Conservation (phyloP, 164 flowering plant genomes). For the Dillenia suffruticosa region DNA sequence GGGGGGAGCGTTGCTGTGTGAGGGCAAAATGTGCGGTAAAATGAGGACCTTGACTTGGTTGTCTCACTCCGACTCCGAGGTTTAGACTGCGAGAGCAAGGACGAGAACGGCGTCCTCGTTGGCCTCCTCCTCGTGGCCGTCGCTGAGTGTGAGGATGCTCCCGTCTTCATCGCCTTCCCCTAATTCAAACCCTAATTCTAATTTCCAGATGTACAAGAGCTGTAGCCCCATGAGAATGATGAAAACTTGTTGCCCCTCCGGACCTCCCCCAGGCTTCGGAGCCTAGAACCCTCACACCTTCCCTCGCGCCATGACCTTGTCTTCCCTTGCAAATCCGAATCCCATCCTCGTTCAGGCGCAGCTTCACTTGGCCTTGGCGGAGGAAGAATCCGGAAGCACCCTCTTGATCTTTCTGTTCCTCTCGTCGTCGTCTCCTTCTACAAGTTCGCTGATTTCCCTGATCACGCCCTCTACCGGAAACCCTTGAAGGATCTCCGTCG, state of each 20-base stretch:
- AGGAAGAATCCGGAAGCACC: constrained; percentile 2
- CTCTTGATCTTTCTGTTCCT: constrained; percentile 8
- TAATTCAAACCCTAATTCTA: constrained; percentile 25
- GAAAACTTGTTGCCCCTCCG: too few relatives aligned
- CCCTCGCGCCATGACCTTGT: background rate
- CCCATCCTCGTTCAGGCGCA: background rate
- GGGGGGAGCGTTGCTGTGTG: too few relatives aligned
- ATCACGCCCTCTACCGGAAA: constrained; percentile 63
- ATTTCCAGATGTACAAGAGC: constrained; percentile 1
- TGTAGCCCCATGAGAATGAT: background rate
- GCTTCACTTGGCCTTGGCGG: background rate
- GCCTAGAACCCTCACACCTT: background rate
- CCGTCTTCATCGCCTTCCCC: constrained; percentile 18
- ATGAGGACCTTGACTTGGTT: too few relatives aligned
- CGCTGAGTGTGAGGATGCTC: constrained; percentile 28
- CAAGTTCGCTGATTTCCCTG: constrained; percentile 93
- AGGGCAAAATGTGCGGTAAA: too few relatives aligned
- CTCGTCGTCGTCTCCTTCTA: constrained; percentile 94
- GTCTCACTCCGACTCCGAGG: too few relatives aligned
- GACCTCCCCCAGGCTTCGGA: background rate
- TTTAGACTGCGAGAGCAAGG: too few relatives aligned
- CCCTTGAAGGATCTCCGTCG: constrained; percentile 88
- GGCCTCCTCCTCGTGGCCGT: too few relatives aligned
- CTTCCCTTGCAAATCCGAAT: constrained; percentile 5
- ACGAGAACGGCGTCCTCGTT: too few relatives aligned